Percentiles rank a stretch among this genome's conserved stretches.
These are phyloP conservation scores for Colletotrichum viniferum DNA, from an alignment of 2,329 filamentous ascomycete genomes.

Conservation along the genomic window DNA sequence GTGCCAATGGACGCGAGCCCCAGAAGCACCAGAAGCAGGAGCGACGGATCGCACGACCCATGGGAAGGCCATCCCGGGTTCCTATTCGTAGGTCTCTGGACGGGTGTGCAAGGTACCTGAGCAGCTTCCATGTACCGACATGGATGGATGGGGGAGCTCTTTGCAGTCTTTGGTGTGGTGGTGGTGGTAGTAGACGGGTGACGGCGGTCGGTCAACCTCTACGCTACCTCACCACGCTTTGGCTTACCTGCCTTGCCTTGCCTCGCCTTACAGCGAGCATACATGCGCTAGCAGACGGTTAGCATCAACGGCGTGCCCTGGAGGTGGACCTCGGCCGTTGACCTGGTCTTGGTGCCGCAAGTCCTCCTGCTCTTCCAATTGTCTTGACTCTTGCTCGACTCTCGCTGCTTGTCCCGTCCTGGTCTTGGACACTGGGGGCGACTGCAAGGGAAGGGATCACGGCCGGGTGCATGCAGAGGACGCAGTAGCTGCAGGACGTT, in stretches of 20 bases:
- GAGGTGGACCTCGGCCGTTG: slow-evolving; percentile 1
- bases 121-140: slow-evolving; percentile 12
- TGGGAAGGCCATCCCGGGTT: background rate
- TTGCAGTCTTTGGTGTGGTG: background rate
- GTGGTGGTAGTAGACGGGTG: background rate
- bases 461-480: slow-evolving; percentile 18
- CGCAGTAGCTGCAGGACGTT: slow-evolving; percentile 10
- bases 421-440: background rate
- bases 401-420: background rate
- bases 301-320: background rate
- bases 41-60: background rate
- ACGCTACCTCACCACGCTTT: background rate
- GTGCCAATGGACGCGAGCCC: background rate
- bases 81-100: background rate
- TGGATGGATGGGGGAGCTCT: background rate
- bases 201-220: slow-evolving; percentile 1
- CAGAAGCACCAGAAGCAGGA: background rate
- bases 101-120: slow-evolving; percentile 21
- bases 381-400: background rate
- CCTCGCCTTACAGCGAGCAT: background rate
- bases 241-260: background rate
- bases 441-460: slow-evolving; percentile 1
- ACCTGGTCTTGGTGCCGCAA: background rate
- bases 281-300: background rate
- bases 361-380: background rate